A percentile compares a stretch with the other conserved stretches of the same genome.
Conservation (phyloP, 73 alveolate species). For the Effrenium voratum region DNA sequence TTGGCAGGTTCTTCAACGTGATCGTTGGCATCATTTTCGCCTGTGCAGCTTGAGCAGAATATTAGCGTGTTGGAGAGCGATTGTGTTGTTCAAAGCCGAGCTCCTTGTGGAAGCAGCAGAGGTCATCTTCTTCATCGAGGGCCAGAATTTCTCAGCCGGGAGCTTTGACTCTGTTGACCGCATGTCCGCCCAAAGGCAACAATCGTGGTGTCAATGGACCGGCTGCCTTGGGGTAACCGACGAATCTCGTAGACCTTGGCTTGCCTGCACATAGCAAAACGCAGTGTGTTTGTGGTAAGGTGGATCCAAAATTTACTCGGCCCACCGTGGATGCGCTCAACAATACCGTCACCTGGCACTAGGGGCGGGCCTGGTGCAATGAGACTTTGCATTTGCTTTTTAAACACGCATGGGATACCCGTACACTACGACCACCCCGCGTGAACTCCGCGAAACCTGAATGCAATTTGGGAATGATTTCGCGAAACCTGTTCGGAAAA, state of each 20-base stretch:
- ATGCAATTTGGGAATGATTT: no score
- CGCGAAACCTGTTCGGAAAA: no score
- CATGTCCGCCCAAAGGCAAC: neutral
- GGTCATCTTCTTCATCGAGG: slow-evolving; percentile 82
- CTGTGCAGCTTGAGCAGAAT: slow-evolving; percentile 11
- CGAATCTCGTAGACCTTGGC: neutral
- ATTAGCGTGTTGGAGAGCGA: neutral
- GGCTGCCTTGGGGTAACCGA: neutral
- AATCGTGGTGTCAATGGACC: neutral
- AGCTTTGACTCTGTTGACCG: neutral
- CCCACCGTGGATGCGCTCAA: slow-evolving; percentile 48
- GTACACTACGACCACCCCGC: no score
- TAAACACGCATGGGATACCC: neutral
- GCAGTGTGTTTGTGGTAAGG: slow-evolving; percentile 18
- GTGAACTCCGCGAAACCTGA: neutral
- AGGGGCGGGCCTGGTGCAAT: no score
- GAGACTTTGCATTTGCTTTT: neutral
- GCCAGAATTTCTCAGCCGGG: slow-evolving; percentile 59
- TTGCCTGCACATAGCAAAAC: neutral
- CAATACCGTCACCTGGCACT: slow-evolving; percentile 59
- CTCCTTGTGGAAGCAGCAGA: neutral
- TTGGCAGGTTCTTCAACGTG: slow-evolving; percentile 78
- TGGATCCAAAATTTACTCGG: slow-evolving; percentile 63
- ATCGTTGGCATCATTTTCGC: slow-evolving; percentile 79
- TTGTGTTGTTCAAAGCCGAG: neutral